Percentiles rank a stretch among this genome's conserved stretches.
phyloP scores from a whole-genome alignment of 805 yeast genomes.

The Ogataea philodendri region DNA sequence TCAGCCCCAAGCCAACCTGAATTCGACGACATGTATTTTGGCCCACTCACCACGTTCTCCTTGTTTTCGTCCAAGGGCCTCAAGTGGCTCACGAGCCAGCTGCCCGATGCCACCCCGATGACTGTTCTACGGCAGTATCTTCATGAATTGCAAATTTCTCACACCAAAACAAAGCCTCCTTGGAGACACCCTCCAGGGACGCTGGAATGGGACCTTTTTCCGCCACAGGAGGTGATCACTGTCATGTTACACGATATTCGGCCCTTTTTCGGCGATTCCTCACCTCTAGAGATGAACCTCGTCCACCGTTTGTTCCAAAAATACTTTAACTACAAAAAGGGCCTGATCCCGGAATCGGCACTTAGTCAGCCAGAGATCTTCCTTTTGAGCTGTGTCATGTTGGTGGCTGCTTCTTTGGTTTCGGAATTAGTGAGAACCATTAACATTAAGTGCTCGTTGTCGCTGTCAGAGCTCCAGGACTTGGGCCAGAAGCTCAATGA shows the following conservation, averaged over 20 bases:
- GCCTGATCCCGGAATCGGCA: constrained; percentile 22
- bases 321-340: constrained; percentile 29
- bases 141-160: not conserved
- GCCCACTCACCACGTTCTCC: constrained; percentile 36
- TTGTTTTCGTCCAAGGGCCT: constrained; percentile 42
- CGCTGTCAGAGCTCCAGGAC: constrained; percentile 23
- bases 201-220: constrained; percentile 3
- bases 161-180: not conserved
- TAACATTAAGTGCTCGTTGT: constrained; percentile 2
- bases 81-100: constrained; percentile 35
- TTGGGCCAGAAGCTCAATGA: constrained; percentile 26
- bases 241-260: not conserved
- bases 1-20: constrained; percentile 14
- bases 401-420: constrained; percentile 19
- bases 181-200: too few species aligned
- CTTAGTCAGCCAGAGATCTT: constrained; percentile 34
- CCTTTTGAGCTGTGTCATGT: constrained; percentile 31
- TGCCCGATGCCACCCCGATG: constrained; percentile 13
- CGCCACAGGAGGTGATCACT: not conserved
- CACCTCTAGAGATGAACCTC: constrained; percentile 4
- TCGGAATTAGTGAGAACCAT: constrained; percentile 9
- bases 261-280: not conserved
- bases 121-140: constrained; percentile 2
- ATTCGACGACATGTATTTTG: constrained; percentile 22
- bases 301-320: constrained; percentile 10